Evolutionary conservation across 2,329 filamentous ascomycete genomes (phyloP).

Genomic region (Botrytis tulipae): DNA sequence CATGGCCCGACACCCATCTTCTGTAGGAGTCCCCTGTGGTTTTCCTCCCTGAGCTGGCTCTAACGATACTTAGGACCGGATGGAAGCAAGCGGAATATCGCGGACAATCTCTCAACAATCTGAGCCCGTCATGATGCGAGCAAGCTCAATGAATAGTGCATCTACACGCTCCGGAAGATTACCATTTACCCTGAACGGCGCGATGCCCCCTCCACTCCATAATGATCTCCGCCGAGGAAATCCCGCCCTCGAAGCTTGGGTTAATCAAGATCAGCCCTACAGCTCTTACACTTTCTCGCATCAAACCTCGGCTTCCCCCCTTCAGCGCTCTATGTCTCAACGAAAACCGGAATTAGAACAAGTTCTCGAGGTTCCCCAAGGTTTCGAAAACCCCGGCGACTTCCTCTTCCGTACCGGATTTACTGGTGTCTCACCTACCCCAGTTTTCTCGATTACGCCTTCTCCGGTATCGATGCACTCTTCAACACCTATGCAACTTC

Average conservation of each 20-base stretch:
- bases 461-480: constrained; percentile 16
- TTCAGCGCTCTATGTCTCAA: constrained; percentile 30
- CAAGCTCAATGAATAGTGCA: constrained; percentile 32
- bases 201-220: constrained; percentile 31
- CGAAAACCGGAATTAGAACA: constrained; percentile 31
- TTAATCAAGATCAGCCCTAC: constrained; percentile 32
- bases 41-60: constrained; percentile 25
- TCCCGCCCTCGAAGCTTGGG: constrained; percentile 33
- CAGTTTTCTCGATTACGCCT: constrained; percentile 29
- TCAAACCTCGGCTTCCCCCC: constrained; percentile 22
- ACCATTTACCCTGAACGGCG: constrained; percentile 33
- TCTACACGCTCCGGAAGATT: constrained; percentile 32
- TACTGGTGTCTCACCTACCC: constrained; percentile 18
- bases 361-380: constrained; percentile 33
- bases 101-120: constrained; percentile 36
- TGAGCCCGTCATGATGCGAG: constrained; percentile 35
- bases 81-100: constrained; percentile 26
- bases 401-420: constrained; percentile 31
- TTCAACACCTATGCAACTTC: constrained; percentile 21
- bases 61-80: constrained; percentile 35
- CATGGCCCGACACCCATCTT: constrained; percentile 33
- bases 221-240: constrained; percentile 30
- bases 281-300: constrained; percentile 33
- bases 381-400: constrained; percentile 32
- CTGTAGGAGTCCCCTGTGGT: constrained; percentile 31